A percentile compares a stretch with the other conserved stretches of the same genome.
These are phyloP conservation scores for Blepharisma undulans DNA, from an alignment of 169 alveolate genomes.

Conservation along the genomic window DNA sequence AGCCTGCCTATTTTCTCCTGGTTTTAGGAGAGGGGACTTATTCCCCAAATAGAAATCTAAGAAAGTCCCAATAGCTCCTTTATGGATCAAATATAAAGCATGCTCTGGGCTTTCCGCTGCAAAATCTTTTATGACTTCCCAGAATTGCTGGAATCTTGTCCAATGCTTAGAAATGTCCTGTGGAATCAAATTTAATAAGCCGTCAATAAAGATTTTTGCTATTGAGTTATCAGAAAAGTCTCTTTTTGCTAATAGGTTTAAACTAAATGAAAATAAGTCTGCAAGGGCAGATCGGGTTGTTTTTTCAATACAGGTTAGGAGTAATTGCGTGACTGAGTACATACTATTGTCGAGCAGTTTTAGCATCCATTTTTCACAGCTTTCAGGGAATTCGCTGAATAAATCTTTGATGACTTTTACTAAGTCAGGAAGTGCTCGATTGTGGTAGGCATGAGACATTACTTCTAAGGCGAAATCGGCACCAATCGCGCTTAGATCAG, in stretches of 20 bases:
- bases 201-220: background rate
- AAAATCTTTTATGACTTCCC: conserved; percentile 17
- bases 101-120: background rate
- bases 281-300: conserved; percentile 28
- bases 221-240: conserved; percentile 34
- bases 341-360: conserved; percentile 33
- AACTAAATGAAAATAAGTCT: background rate
- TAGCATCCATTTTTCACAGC: background rate
- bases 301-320: conserved; percentile 22
- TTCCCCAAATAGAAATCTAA: conserved; percentile 44
- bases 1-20: conserved; percentile 39
- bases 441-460: conserved; percentile 6
- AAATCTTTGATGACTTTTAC: background rate
- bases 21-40: conserved; percentile 36
- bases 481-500: background rate
- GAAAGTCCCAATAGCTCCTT: conserved; percentile 26
- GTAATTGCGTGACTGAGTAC: background rate
- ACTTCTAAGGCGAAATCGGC: background rate
- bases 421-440: conserved; percentile 18
- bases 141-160: conserved; percentile 38
- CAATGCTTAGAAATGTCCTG: conserved; percentile 26
- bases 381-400: conserved; percentile 22
- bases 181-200: background rate
- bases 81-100: conserved; percentile 18
- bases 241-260: background rate